Base-by-base conservation (phyloP, 2,329 filamentous ascomycete genomes). In the Teratosphaeria viscida region DNA sequence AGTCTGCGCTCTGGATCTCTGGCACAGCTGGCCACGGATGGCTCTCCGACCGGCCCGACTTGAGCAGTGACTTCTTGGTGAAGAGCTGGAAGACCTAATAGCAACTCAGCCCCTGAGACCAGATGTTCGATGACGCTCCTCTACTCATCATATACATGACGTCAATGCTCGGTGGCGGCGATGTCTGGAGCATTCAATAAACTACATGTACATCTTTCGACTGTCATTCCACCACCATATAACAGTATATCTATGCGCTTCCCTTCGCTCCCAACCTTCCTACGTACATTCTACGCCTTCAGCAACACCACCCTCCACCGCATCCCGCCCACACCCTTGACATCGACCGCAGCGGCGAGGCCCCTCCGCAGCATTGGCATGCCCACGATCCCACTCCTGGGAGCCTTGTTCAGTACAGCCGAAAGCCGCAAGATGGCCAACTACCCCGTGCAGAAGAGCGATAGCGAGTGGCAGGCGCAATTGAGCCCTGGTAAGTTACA, bases 391-490 rank as follows among this genome's bases (percentile, higher is more conserved):
- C 88, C 91, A 1, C 89, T 96, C 66, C 70, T 96, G 43, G 81
- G 88, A 66, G 84, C 86, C 59, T 77, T 96, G 1, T 95, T 96
- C 69, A 81, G 85, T 58, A 85, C 82, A 57, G 73, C 77, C 52
- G 78, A 76, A 52, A 78, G 80, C 27, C 75, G 78, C 59, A 82
- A 82, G 58, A 89, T 88, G 80, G 43, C 43, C 43, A 82, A 84
- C 52, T 92, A 87, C 68, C 90, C 94, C n/a, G 84, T 94, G 57
- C 77, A 94, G 73, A 89, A 91, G 74, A 83, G 79, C 47, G 82
- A 91, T 26, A 84, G 89, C 59, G 91, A 97, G 77, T 99, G 94
- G 94, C 87, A 85, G 65, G 89, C 92, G 8, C 83, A 96, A 60
- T 78, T 99, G 58, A 91, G 80, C 59, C 83, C 82, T 70, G 85